Conservation (phyloP, 108 stramenopile genomes). For the Hondaea fermentalgiana region DNA sequence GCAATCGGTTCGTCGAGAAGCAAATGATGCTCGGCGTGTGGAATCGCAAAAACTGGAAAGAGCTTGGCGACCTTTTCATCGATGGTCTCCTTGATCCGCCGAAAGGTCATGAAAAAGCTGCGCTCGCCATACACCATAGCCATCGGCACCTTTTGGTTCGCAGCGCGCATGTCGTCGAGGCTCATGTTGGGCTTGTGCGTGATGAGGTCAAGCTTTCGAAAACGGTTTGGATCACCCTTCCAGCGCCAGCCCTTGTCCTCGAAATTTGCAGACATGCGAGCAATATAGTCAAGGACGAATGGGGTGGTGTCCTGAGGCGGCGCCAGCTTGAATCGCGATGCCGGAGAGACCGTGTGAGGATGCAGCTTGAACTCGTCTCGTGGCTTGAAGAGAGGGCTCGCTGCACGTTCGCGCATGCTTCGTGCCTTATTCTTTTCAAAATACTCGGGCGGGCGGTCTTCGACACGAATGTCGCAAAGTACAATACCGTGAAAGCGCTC, state of each 20-base stretch:
- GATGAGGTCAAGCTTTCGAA: background rate
- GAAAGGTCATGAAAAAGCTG: background rate
- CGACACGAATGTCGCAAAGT: background rate
- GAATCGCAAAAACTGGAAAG: background rate
- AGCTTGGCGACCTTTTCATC: background rate
- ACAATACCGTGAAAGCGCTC: background rate
- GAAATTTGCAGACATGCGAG: background rate
- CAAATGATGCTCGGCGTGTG: background rate
- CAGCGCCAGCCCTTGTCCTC: background rate
- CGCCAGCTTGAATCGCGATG: background rate
- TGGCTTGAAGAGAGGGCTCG: background rate
- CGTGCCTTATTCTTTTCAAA: background rate
- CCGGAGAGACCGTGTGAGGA: background rate
- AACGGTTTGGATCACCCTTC: background rate
- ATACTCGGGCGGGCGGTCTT: background rate
- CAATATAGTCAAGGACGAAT: background rate
- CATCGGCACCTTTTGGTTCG: background rate
- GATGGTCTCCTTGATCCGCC: background rate
- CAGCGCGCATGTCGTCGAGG: background rate
- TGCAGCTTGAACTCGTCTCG: background rate
- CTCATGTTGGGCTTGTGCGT: background rate
- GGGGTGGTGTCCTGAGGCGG: background rate
- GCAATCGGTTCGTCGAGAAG: background rate
- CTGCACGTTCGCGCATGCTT: background rate
- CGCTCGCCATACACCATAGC: background rate